Conservation (phyloP, 768 basidiomycete genomes). For the Dioszegia crocea region DNA sequence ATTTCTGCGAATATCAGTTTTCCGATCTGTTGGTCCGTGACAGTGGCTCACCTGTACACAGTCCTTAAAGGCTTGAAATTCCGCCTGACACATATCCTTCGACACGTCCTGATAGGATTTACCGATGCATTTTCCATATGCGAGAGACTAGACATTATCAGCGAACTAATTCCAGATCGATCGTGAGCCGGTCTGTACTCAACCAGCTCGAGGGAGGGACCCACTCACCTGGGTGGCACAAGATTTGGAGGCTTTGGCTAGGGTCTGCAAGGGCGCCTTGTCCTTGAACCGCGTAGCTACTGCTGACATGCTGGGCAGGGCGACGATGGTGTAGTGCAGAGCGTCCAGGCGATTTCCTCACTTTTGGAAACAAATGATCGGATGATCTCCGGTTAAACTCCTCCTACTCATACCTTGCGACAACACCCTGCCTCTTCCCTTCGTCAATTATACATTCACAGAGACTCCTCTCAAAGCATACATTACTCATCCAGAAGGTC, state of each 20-base stretch:
- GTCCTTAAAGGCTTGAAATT: constrained; percentile 76
- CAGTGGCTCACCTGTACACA: constrained; percentile 73
- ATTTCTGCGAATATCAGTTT: constrained; percentile 17
- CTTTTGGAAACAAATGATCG: not conserved
- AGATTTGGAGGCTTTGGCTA: constrained; percentile 39
- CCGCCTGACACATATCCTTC: constrained; percentile 75
- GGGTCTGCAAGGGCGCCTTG: constrained; percentile 35
- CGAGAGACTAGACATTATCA: constrained; percentile 57
- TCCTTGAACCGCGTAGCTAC: constrained; percentile 30
- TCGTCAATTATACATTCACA: not conserved
- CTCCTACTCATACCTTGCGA: too few species aligned
- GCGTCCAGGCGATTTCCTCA: not conserved
- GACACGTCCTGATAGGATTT: constrained; percentile 75
- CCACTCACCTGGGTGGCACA: constrained; percentile 43
- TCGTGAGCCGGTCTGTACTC: too few species aligned
- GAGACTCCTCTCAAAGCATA: too few species aligned
- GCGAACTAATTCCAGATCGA: not conserved
- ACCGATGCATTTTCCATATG: constrained; percentile 84
- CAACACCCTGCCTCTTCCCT: not conserved
- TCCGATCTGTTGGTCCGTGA: not conserved
- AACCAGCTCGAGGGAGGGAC: not conserved
- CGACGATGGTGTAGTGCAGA: not conserved
- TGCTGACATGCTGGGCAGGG: not conserved
- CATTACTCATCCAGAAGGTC: not conserved
- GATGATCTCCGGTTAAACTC: not conserved